phyloP scores from a whole-genome alignment of 2,329 filamentous ascomycete species.

The Aspergillus udagawae region DNA sequence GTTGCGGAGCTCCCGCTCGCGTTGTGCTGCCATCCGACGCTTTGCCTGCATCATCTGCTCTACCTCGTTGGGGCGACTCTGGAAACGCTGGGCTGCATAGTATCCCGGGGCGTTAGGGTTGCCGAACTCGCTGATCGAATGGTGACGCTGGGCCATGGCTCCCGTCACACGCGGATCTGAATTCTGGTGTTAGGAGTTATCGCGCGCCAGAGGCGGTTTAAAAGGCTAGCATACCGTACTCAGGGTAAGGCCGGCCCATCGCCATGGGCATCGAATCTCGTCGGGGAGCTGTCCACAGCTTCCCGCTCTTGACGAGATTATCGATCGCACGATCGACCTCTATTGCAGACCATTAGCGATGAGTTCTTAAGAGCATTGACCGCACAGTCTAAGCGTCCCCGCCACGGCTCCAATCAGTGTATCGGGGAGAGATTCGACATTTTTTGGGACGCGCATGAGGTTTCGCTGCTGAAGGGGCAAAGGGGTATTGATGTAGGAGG shows the following conservation, averaged over 20 bases:
- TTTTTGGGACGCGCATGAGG: neutral
- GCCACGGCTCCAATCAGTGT: neutral
- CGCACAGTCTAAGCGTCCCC: neutral
- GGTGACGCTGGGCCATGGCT: conserved; percentile 66
- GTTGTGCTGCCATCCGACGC: conserved; percentile 97
- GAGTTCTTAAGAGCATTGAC: neutral
- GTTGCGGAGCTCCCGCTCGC: conserved; percentile 97
- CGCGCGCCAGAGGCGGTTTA: conserved; percentile 16
- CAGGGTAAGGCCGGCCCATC: conserved; percentile 55
- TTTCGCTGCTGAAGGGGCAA: neutral
- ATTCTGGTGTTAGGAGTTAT: conserved; percentile 20
- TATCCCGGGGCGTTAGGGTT: conserved; percentile 84
- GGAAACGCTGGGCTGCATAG: conserved; percentile 90
- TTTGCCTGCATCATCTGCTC: conserved; percentile 99
- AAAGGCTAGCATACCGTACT: conserved; percentile 54
- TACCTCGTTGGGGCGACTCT: conserved; percentile 81
- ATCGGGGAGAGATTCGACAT: neutral
- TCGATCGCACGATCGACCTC: conserved; percentile 96
- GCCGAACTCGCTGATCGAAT: conserved; percentile 82
- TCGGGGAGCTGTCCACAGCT: conserved; percentile 71
- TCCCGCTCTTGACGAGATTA: conserved; percentile 94
- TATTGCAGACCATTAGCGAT: conserved; percentile 41
- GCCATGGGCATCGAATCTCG: conserved; percentile 74
- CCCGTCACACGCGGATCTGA: conserved; percentile 67
- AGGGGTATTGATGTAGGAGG: conserved; percentile 1